These are phyloP conservation scores for Cicer yamashitae DNA, from an alignment of 306 rosid species.

Conservation along the genomic window DNA sequence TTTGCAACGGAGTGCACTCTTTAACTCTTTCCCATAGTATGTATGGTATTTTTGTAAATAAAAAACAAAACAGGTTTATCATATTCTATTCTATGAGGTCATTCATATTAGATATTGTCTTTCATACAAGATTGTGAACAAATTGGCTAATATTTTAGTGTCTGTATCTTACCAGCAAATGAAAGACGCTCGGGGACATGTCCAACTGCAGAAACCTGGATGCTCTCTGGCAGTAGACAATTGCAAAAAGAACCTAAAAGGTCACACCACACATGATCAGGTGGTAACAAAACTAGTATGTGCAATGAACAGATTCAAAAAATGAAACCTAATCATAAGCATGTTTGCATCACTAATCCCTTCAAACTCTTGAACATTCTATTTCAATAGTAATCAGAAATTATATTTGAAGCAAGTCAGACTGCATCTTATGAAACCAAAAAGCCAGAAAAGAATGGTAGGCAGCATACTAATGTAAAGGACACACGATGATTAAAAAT, in stretches of 20 bases:
- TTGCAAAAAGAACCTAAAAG: slow-evolving; percentile 93
- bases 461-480: slow-evolving; percentile 18
- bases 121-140: slow-evolving; percentile 26
- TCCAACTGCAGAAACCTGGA: slow-evolving; percentile 78
- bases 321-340: slow-evolving; percentile 23
- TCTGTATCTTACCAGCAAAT: slow-evolving; percentile 63
- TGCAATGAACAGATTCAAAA: slow-evolving; percentile 30
- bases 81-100: not conserved
- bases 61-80: slow-evolving; percentile 4
- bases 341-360: slow-evolving; percentile 11
- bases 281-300: slow-evolving; percentile 45
- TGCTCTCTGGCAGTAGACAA: slow-evolving; percentile 91
- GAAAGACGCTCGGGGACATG: slow-evolving; percentile 79
- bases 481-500: slow-evolving; percentile 1
- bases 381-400: slow-evolving; percentile 26
- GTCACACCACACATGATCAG: slow-evolving; percentile 52
- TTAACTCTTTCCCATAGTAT: not conserved
- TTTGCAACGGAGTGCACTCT: not conserved
- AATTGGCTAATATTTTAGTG: slow-evolving; percentile 8
- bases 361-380: slow-evolving; percentile 28
- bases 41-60: slow-evolving; percentile 18
- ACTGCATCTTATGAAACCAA: slow-evolving; percentile 20
- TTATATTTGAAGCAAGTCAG: slow-evolving; percentile 30
- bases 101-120: slow-evolving; percentile 5
- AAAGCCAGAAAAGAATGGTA: slow-evolving; percentile 19